Evolutionary conservation across 1,284 basidiomycete genomes (phyloP).

Genomic region (Rhodotorula sp.): DNA sequence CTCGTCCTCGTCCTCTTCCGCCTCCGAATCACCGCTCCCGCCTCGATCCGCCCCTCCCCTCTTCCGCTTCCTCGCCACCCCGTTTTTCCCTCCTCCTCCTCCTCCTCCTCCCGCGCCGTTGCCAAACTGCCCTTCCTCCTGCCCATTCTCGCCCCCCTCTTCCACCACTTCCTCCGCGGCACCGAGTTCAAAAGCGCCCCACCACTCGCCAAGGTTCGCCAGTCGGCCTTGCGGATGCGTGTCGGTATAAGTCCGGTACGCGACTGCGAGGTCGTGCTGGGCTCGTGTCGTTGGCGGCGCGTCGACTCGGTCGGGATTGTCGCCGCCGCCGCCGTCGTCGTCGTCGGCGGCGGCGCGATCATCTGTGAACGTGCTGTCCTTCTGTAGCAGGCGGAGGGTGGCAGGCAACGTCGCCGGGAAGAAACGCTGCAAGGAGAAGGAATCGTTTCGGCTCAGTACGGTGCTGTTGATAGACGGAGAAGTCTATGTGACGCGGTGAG

Average conservation of each 20-base stretch:
- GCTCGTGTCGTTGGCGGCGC: not conserved
- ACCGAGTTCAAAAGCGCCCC: slow-evolving; percentile 32
- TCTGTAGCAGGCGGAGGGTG: slow-evolving; percentile 7
- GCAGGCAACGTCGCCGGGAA: slow-evolving; percentile 19
- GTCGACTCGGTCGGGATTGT: not conserved
- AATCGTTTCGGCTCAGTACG: not conserved
- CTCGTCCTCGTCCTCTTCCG: slow-evolving; percentile 13
- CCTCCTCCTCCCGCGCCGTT: not conserved
- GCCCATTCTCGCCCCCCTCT: not conserved
- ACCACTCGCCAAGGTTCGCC: slow-evolving; percentile 45
- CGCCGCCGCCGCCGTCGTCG: too few species aligned
- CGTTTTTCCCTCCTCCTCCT: too few species aligned
- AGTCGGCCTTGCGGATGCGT: slow-evolving; percentile 34
- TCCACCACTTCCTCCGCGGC: not conserved
- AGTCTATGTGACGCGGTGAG: too few species aligned
- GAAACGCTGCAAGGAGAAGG: slow-evolving; percentile 16
- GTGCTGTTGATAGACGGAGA: not conserved
- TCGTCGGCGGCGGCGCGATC: not conserved
- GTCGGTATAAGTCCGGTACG: slow-evolving; percentile 37
- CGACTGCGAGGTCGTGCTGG: slow-evolving; percentile 29
- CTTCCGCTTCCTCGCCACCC: not conserved
- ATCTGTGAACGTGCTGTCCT: slow-evolving; percentile 11
- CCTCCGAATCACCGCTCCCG: slow-evolving; percentile 8
- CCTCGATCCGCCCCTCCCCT: not conserved
- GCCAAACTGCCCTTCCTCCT: not conserved